Percentiles rank a stretch among this genome's conserved stretches.
Conservation (phyloP, 768 basidiomycete species). For the Agrocybe pediades region DNA sequence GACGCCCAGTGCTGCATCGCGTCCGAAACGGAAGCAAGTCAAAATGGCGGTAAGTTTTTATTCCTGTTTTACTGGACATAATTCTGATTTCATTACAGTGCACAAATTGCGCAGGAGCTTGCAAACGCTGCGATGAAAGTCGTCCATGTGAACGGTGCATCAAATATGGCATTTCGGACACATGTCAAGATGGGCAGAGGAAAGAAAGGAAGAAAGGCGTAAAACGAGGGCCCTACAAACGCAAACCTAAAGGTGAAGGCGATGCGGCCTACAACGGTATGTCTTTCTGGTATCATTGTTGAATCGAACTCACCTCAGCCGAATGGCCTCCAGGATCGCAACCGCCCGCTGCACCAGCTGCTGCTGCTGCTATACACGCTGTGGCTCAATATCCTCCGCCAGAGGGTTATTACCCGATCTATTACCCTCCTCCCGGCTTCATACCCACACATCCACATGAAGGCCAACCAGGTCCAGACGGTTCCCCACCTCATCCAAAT, state of each 20-base stretch:
- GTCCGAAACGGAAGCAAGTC: conserved; percentile 83
- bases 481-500: conserved; percentile 28
- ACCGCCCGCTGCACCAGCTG: conserved; percentile 24
- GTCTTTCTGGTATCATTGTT: conserved; percentile 4
- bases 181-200: conserved; percentile 87
- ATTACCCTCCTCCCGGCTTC: conserved; percentile 38
- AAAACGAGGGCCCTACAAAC: conserved; percentile 87
- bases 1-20: conserved; percentile 27
- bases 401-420: conserved; percentile 44
- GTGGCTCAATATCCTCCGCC: conserved; percentile 31
- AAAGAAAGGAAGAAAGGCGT: conserved; percentile 93
- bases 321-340: conserved; percentile 31
- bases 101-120: conserved; percentile 85
- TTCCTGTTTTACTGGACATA: not conserved
- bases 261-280: conserved; percentile 18
- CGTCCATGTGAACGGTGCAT: conserved; percentile 90
- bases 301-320: conserved; percentile 8
- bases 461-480: conserved; percentile 30
- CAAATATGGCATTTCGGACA: conserved; percentile 79
- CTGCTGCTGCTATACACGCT: conserved; percentile 32
- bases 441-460: conserved; percentile 32
- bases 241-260: conserved; percentile 43
- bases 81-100: conserved; percentile 39
- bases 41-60: conserved; percentile 69
- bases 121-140: conserved; percentile 86